Percentiles rank a stretch among this genome's conserved stretches.
Conservation (phyloP, 345 rosid species). For the Mangifera indica region DNA sequence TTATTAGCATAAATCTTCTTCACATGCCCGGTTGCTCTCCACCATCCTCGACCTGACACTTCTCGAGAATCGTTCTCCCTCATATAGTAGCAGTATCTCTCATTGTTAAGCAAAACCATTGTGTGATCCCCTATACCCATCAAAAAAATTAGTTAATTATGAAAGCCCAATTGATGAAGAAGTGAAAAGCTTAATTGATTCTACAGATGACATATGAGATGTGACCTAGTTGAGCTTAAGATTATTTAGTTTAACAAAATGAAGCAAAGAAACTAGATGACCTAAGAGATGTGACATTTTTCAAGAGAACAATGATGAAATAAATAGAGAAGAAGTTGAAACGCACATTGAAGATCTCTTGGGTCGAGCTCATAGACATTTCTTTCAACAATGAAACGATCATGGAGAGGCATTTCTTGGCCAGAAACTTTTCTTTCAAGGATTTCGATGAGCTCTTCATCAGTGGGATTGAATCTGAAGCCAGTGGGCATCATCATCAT, state of each 20-base stretch:
- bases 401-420: conserved; percentile 22
- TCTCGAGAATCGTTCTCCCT: not conserved
- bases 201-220: no score
- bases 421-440: conserved; percentile 20
- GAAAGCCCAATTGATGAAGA: not conserved
- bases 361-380: conserved; percentile 27
- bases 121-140: conserved; percentile 3
- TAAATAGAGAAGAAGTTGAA: not conserved
- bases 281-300: no score
- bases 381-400: conserved; percentile 8
- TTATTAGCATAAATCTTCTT: conserved; percentile 14
- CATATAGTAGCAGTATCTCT: conserved; percentile 26
- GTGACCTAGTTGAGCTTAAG: no score
- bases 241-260: no score
- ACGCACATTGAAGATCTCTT: conserved; percentile 17
- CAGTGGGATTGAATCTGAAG: conserved; percentile 31
- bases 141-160: not conserved
- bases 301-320: not conserved
- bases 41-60: not conserved
- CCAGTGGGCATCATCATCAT: conserved; percentile 13
- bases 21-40: conserved; percentile 27
- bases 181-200: no score
- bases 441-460: conserved; percentile 25
- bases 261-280: no score
- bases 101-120: not conserved